Evolutionary conservation across 164 flowering plant species (phyloP).

Genomic region (Vitis labrusca): DNA sequence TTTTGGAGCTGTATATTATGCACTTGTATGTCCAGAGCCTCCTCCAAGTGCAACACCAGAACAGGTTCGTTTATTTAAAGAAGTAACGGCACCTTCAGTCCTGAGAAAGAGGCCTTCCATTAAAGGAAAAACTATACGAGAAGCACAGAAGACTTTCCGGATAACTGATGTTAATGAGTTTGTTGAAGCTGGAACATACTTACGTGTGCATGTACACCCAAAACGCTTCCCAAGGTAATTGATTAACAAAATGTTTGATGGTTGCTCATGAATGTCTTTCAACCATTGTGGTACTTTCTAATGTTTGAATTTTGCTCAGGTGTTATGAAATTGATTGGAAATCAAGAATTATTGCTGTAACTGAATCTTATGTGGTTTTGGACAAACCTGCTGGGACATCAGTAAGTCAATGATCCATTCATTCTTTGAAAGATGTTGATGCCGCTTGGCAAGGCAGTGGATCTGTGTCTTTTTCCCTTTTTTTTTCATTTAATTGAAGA

Average conservation of each 20-base stretch:
- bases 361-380: conserved; percentile 81
- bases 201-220: conserved; percentile 94
- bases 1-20: conserved; percentile 95
- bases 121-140: conserved; percentile 85
- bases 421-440: not conserved
- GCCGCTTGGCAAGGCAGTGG: too few relatives aligned
- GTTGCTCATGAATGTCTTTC: not conserved
- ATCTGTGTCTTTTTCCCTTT: too few relatives aligned
- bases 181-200: conserved; percentile 88
- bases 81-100: conserved; percentile 69
- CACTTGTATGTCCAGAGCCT: conserved; percentile 88
- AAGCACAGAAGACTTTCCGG: conserved; percentile 89
- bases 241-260: not conserved
- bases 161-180: conserved; percentile 61
- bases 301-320: conserved; percentile 39
- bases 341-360: conserved; percentile 79
- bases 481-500: too few relatives aligned
- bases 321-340: conserved; percentile 97
- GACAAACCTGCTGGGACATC: conserved; percentile 98
- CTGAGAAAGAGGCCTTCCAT: conserved; percentile 64
- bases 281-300: not conserved
- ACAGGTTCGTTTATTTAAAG: conserved; percentile 58
- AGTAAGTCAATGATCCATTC: conserved; percentile 42
- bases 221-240: conserved; percentile 88
- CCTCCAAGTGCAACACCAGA: conserved; percentile 89